phyloP scores from a whole-genome alignment of 192 early-diverging fungal species.

The Glomus cerebriforme region DNA sequence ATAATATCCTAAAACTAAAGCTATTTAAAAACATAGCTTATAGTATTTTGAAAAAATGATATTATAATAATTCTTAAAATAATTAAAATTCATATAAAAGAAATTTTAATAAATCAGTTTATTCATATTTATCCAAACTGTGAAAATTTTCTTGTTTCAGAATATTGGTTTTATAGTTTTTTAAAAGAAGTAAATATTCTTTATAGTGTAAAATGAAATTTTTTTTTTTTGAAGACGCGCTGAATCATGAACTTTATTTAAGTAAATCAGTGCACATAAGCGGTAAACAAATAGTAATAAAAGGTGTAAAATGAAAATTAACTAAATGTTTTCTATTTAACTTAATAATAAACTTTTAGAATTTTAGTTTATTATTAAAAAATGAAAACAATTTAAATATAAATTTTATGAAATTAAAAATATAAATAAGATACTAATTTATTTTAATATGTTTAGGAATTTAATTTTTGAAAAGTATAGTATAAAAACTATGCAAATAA shows the following conservation, averaged over 20 bases:
- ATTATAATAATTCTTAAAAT: background rate
- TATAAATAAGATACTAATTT: background rate
- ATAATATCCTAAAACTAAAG: background rate
- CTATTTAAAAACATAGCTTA: conserved; percentile 4
- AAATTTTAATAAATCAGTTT: no score
- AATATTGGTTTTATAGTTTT: background rate
- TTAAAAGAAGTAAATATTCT: background rate
- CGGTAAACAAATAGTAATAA: no score
- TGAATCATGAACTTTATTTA: no score
- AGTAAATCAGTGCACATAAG: no score
- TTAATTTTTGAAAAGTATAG: background rate
- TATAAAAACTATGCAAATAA: background rate
- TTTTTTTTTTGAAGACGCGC: no score
- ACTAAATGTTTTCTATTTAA: background rate
- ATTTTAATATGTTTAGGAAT: background rate
- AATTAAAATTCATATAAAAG: no score
- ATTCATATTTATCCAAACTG: no score
- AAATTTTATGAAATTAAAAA: background rate
- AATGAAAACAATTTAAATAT: background rate
- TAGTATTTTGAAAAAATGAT: background rate
- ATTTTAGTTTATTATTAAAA: conserved; percentile 9
- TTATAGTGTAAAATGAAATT: background rate
- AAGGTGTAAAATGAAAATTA: no score
- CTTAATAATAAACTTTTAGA: background rate
- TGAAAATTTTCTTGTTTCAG: conserved; percentile 6